Evolutionary conservation across 2,329 filamentous ascomycete genomes (phyloP).

Genomic region (Aspergillus pseudotamarii): DNA sequence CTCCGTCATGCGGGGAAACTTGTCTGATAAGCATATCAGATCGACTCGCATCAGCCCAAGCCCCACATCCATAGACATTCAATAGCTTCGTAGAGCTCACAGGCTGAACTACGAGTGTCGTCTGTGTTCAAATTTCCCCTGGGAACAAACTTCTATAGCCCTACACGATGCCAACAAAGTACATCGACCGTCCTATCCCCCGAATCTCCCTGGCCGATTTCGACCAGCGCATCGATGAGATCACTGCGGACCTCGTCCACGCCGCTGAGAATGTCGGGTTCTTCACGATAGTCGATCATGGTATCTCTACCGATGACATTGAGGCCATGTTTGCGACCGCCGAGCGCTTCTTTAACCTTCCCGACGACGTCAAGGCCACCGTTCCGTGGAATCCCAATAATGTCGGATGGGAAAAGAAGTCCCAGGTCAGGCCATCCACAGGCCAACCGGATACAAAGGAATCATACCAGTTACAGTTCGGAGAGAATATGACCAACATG

Average conservation of each 20-base stretch:
- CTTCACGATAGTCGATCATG: slow-evolving; percentile 61
- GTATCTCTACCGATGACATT: slow-evolving; percentile 53
- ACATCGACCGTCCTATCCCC: slow-evolving; percentile 50
- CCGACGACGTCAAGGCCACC: slow-evolving; percentile 54
- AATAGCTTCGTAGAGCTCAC: not conserved
- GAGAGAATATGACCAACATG: slow-evolving; percentile 54
- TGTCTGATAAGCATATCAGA: not conserved
- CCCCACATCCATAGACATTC: not conserved
- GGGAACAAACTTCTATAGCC: too few relatives aligned
- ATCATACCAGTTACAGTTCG: slow-evolving; percentile 65
- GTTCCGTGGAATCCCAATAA: slow-evolving; percentile 60
- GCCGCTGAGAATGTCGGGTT: slow-evolving; percentile 64
- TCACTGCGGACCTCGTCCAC: slow-evolving; percentile 54
- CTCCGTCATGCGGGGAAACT: not conserved
- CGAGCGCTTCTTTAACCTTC: slow-evolving; percentile 57
- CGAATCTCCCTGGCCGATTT: slow-evolving; percentile 60
- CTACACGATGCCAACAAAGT: slow-evolving; percentile 34
- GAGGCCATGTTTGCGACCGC: slow-evolving; percentile 56
- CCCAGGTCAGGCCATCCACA: slow-evolving; percentile 62
- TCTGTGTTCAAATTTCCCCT: not conserved
- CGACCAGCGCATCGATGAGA: slow-evolving; percentile 54
- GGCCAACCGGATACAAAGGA: slow-evolving; percentile 63
- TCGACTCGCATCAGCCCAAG: not conserved
- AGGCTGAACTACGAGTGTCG: not conserved
- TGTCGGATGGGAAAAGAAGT: slow-evolving; percentile 63